These are phyloP conservation scores for Tetraselmis chui DNA, from an alignment of 139 green algal genomes.

Conservation along the genomic window DNA sequence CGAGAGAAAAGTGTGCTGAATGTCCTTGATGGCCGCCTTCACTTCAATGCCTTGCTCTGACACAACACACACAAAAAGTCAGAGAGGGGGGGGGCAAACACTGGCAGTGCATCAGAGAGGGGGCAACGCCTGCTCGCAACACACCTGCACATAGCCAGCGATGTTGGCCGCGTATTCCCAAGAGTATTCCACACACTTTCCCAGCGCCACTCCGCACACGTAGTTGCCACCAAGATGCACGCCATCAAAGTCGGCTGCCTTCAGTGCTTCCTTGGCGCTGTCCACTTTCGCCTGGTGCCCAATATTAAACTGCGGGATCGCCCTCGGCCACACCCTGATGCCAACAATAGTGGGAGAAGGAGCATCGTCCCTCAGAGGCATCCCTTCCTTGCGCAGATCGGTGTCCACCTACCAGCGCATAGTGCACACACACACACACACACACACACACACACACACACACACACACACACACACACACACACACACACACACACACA, in stretches of 20 bases:
- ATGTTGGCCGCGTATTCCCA: slow-evolving; percentile 76
- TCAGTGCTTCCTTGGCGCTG: slow-evolving; percentile 44
- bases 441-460: no score
- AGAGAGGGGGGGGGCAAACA: no score
- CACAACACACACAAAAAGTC: no score
- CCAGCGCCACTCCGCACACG: slow-evolving; percentile 88
- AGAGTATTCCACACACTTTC: slow-evolving; percentile 87
- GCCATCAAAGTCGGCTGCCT: slow-evolving; percentile 51
- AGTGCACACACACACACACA: no score
- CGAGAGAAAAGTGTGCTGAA: no score
- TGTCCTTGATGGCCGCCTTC: no score
- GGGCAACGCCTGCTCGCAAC: no score
- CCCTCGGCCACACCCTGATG: slow-evolving; percentile 84
- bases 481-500: no score
- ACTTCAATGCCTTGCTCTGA: no score
- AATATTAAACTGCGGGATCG: slow-evolving; percentile 98
- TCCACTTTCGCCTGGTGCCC: slow-evolving; percentile 68
- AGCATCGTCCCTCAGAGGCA: slow-evolving; percentile 86
- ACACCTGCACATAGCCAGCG: slow-evolving; percentile 10
- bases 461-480: no score
- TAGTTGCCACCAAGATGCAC: slow-evolving; percentile 97
- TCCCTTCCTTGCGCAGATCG: slow-evolving; percentile 73
- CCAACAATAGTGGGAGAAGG: slow-evolving; percentile 69
- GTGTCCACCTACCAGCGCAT: slow-evolving; percentile 68
- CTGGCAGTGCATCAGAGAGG: no score